Conservation (phyloP, 495 filamentous ascomycete genomes). For the Daldinia bambusicola region DNA sequence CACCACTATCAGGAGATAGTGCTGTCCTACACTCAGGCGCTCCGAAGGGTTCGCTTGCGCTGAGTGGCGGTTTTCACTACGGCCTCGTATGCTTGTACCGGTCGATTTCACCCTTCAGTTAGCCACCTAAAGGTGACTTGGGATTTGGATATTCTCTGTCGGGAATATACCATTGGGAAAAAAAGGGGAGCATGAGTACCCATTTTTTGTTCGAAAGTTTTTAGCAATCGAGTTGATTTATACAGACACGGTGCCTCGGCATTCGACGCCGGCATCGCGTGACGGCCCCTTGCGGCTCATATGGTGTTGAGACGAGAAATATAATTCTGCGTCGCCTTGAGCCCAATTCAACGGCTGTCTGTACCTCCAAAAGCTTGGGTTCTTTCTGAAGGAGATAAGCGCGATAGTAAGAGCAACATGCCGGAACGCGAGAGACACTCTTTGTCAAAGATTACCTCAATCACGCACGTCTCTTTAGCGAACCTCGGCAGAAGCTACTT, state of each 20-base stretch:
- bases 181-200: constrained; percentile 37
- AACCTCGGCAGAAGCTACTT: constrained; percentile 55
- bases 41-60: constrained; percentile 14
- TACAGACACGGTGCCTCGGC: constrained; percentile 31
- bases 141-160: constrained; percentile 20
- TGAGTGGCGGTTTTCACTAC: constrained; percentile 9
- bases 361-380: constrained; percentile 49
- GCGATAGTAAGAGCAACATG: constrained; percentile 64
- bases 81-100: constrained; percentile 13
- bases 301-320: not conserved
- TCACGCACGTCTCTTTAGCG: constrained; percentile 16
- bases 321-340: not conserved
- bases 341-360: not conserved
- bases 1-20: not conserved
- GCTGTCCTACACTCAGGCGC: not conserved
- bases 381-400: constrained; percentile 67
- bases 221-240: constrained; percentile 38
- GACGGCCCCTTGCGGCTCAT: constrained; percentile 12
- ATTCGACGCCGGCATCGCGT: constrained; percentile 33
- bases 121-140: constrained; percentile 12
- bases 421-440: constrained; percentile 34
- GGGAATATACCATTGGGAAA: constrained; percentile 27
- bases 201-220: constrained; percentile 31
- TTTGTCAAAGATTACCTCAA: not conserved
- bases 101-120: constrained; percentile 21